Evolutionary conservation across 1,284 basidiomycete species (phyloP).

Genomic region (Bondarzewia mesenterica): DNA sequence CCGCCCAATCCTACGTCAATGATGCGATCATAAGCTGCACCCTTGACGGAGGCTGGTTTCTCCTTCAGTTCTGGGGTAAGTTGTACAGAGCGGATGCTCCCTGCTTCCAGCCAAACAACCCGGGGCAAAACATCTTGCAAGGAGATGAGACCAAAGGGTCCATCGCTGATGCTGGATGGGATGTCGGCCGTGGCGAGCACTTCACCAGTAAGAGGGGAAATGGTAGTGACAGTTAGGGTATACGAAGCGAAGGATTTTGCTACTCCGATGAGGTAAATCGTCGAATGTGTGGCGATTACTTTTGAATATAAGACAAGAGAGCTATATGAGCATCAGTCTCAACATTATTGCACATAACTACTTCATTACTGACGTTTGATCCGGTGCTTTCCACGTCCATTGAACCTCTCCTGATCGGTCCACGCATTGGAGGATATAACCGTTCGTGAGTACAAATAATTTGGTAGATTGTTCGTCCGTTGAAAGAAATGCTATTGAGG

Average conservation of each 20-base stretch:
- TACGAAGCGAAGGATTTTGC: conserved; percentile 55
- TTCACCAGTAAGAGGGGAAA: conserved; percentile 49
- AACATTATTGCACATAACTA: too few species aligned
- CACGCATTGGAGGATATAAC: conserved; percentile 43
- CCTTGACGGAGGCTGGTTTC: conserved; percentile 35
- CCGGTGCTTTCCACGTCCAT: conserved; percentile 63
- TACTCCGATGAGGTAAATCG: conserved; percentile 64
- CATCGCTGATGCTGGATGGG: conserved; percentile 47
- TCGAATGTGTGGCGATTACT: conserved; percentile 40
- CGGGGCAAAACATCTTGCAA: conserved; percentile 23
- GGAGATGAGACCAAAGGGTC: conserved; percentile 33
- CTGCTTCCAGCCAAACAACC: conserved; percentile 64
- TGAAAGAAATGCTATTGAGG: conserved; percentile 30
- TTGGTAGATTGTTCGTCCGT: conserved; percentile 25
- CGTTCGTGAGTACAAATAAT: conserved; percentile 53
- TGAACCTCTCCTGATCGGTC: conserved; percentile 38
- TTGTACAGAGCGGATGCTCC: conserved; percentile 41
- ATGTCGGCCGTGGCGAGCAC: conserved; percentile 44
- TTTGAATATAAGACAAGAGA: conserved; percentile 59
- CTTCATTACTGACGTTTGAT: conserved; percentile 49
- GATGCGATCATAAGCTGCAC: conserved; percentile 36
- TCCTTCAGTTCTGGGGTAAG: conserved; percentile 48
- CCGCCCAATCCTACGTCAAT: conserved; percentile 46
- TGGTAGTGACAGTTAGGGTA: conserved; percentile 56
- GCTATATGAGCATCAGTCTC: conserved; percentile 26